A percentile compares a stretch with the other conserved stretches of the same genome.
Conservation (phyloP, 2,329 filamentous ascomycete genomes). For the Fusarium ambrosium region DNA sequence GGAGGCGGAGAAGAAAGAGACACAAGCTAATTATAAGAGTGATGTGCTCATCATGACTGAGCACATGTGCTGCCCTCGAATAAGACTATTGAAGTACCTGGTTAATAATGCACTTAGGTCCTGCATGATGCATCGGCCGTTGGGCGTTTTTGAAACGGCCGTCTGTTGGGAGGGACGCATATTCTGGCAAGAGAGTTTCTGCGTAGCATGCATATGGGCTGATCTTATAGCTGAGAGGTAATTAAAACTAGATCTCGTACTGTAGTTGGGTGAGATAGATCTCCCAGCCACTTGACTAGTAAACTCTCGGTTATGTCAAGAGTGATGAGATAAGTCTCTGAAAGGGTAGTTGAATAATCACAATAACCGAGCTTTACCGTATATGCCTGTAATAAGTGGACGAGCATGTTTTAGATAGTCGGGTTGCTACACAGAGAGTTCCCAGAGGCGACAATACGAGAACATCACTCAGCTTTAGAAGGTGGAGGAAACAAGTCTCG, state of each 20-base stretch:
- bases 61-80: not conserved
- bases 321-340: not conserved
- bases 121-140: conserved; percentile 1
- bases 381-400: not conserved
- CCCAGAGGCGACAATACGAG: not conserved
- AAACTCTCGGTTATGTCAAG: not conserved
- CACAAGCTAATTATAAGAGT: not conserved
- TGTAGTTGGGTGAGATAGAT: not conserved
- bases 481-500: not conserved
- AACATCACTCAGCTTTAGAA: not conserved
- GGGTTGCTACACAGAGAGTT: not conserved
- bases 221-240: not conserved
- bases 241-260: not conserved
- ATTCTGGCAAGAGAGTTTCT: not conserved
- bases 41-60: conserved; percentile 5
- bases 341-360: not conserved
- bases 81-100: not conserved
- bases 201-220: not conserved
- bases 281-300: not conserved
- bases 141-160: conserved; percentile 5
- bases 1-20: not conserved
- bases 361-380: not conserved
- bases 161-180: not conserved
- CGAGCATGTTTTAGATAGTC: not conserved
- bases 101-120: not conserved